Conservation (phyloP, 768 basidiomycete genomes). For the Macrolepiota albuminosa region DNA sequence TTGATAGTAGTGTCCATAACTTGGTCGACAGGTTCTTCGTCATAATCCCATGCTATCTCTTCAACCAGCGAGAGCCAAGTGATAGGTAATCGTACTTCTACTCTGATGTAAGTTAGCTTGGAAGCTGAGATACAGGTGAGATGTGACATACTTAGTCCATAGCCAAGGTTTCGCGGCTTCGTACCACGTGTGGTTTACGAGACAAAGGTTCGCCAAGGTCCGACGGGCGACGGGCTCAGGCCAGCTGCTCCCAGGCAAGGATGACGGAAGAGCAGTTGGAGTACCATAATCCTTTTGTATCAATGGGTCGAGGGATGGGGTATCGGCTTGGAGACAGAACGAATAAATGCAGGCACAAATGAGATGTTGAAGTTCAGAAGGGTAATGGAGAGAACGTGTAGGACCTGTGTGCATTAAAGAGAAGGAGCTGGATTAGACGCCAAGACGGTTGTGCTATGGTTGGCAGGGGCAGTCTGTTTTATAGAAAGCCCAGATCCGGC, state of each 20-base stretch:
- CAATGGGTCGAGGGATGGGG: conserved; percentile 69
- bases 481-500: conserved; percentile 2
- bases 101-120: conserved; percentile 20
- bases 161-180: conserved; percentile 86
- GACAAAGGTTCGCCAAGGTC: conserved; percentile 66
- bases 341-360: conserved; percentile 73
- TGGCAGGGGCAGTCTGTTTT: conserved; percentile 1
- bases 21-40: conserved; percentile 57
- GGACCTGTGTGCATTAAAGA: conserved; percentile 24
- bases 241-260: conserved; percentile 69
- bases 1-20: conserved; percentile 66
- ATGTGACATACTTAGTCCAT: conserved; percentile 57
- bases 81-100: conserved; percentile 81
- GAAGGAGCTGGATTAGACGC: neutral
- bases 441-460: neutral
- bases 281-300: conserved; percentile 37
- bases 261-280: conserved; percentile 67
- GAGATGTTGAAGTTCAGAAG: conserved; percentile 65
- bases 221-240: conserved; percentile 59
- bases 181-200: conserved; percentile 75
- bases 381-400: conserved; percentile 40
- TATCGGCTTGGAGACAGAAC: conserved; percentile 49
- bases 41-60: conserved; percentile 70
- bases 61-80: conserved; percentile 81
- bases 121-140: neutral